phyloP scores from a whole-genome alignment of 345 rosid genomes.

The Eucalyptus shirleyi region DNA sequence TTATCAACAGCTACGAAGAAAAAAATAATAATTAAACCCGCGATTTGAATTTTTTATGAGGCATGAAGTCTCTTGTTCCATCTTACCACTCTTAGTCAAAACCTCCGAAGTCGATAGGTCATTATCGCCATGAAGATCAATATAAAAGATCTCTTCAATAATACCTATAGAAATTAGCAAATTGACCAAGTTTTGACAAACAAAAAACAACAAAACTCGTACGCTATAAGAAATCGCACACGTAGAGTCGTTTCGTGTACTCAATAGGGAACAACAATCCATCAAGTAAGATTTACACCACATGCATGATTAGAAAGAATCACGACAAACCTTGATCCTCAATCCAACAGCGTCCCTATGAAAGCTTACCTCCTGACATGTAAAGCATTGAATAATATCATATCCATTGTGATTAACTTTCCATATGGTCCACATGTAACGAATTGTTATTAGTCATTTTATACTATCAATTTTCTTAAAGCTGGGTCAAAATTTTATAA shows the following conservation, averaged over 20 bases:
- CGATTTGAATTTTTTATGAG: neutral
- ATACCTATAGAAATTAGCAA: neutral
- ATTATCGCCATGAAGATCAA: neutral
- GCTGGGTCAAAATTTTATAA: neutral
- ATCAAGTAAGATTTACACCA: neutral
- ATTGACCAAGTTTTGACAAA: neutral
- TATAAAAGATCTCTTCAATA: neutral
- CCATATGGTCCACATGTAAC: neutral
- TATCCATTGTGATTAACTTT: neutral
- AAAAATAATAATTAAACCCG: neutral
- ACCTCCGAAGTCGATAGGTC: neutral
- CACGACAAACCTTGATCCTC: neutral
- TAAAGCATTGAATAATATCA: neutral
- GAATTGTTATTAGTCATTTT: rapidly evolving
- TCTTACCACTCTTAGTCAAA: neutral
- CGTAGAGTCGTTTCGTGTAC: neutral
- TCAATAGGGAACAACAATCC: neutral
- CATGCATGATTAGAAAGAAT: neutral
- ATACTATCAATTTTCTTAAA: neutral
- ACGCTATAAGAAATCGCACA: neutral
- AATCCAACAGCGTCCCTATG: rapidly evolving
- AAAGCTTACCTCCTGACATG: rapidly evolving
- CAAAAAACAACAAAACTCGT: neutral
- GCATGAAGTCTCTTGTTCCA: neutral
- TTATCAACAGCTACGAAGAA: neutral